phyloP scores from a whole-genome alignment of 169 alveolate species.

The Plasmodium knowlesi region DNA sequence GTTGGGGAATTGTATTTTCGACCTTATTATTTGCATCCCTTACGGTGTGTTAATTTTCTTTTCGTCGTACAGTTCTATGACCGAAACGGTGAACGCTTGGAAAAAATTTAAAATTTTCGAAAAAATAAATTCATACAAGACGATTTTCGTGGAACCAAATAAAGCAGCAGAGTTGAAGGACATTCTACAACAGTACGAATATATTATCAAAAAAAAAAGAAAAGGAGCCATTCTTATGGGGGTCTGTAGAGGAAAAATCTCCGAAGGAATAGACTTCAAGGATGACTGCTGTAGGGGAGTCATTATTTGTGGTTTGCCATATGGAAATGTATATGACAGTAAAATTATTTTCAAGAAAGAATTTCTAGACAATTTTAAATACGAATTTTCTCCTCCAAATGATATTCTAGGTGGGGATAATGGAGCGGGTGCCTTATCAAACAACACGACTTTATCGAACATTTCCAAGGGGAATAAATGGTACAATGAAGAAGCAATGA shows the following conservation, averaged over 20 bases:
- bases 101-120: conserved; percentile 82
- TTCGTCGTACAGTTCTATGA: conserved; percentile 92
- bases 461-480: conserved; percentile 87
- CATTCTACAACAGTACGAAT: conserved; percentile 79
- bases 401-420: neutral
- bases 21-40: conserved; percentile 86
- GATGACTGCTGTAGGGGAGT: conserved; percentile 94
- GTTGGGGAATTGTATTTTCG: conserved; percentile 89
- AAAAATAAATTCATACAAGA: conserved; percentile 78
- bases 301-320: conserved; percentile 93
- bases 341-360: conserved; percentile 91
- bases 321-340: conserved; percentile 91
- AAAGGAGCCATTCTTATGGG: conserved; percentile 93
- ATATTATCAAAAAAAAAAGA: conserved; percentile 81
- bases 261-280: conserved; percentile 96
- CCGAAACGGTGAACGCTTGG: conserved; percentile 88
- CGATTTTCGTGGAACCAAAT: conserved; percentile 79
- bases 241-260: conserved; percentile 94
- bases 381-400: neutral
- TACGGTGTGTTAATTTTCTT: conserved; percentile 91
- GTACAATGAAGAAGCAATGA: conserved; percentile 94
- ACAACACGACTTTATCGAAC: neutral
- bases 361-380: conserved; percentile 81
- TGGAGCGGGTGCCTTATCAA: neutral
- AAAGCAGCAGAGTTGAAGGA: conserved; percentile 78